Evolutionary conservation across 1,139 yeast genomes (phyloP).

Genomic region (Debaryomycetaceae sp.): DNA sequence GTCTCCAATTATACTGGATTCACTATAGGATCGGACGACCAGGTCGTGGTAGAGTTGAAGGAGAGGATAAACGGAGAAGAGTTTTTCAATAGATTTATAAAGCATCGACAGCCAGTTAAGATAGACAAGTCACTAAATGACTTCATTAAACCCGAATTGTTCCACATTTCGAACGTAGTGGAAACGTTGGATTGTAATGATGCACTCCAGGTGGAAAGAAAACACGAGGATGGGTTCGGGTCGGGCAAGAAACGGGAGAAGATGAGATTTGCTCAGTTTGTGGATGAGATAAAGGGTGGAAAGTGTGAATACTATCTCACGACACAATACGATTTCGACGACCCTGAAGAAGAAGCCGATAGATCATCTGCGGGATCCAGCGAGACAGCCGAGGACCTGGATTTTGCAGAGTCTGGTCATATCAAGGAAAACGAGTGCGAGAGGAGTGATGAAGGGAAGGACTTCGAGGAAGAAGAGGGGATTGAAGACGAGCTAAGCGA

Average conservation of each 20-base stretch:
- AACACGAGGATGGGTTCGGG: constrained; percentile 60
- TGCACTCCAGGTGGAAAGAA: constrained; percentile 53
- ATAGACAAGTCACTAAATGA: constrained; percentile 18
- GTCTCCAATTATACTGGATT: constrained; percentile 6
- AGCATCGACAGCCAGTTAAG: constrained; percentile 36
- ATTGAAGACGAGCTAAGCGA: constrained; percentile 9
- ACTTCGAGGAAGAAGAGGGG: constrained; percentile 12
- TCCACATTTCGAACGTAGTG: constrained; percentile 34
- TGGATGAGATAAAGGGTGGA: constrained; percentile 35
- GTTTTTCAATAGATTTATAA: constrained; percentile 29
- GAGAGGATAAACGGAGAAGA: constrained; percentile 6
- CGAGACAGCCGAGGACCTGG: not conserved
- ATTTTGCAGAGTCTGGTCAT: not conserved
- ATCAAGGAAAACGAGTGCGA: constrained; percentile 4
- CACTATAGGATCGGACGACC: constrained; percentile 5
- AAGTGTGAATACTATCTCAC: constrained; percentile 54
- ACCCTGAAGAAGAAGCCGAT: constrained; percentile 17
- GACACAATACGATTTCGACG: constrained; percentile 54
- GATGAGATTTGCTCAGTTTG: constrained; percentile 47
- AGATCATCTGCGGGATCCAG: not conserved
- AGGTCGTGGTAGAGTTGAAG: constrained; percentile 11
- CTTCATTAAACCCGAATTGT: constrained; percentile 21
- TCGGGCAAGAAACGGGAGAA: constrained; percentile 51
- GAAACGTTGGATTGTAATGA: constrained; percentile 27
- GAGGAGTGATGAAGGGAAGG: constrained; percentile 9